These are phyloP conservation scores for Pleurotus platypus DNA, from an alignment of 768 basidiomycete genomes.

Conservation along the genomic window DNA sequence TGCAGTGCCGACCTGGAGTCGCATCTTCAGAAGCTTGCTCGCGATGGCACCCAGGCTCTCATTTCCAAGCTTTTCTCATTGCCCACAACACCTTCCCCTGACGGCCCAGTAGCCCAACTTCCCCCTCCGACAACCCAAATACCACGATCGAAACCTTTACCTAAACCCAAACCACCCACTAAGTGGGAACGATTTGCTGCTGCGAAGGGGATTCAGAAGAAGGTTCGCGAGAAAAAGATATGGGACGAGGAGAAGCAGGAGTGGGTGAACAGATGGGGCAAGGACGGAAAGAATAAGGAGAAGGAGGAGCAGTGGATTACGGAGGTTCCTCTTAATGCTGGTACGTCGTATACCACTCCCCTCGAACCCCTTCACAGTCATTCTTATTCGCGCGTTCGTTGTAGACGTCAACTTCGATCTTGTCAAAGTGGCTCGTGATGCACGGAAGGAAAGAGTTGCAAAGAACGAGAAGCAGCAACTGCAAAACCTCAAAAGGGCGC, in stretches of 20 bases:
- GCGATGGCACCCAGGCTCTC: slow-evolving; percentile 81
- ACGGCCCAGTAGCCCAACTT: slow-evolving; percentile 81
- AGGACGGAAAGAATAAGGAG: slow-evolving; percentile 85
- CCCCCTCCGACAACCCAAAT: slow-evolving; percentile 74
- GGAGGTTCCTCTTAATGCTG: slow-evolving; percentile 84
- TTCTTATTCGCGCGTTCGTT: background rate
- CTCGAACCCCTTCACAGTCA: background rate
- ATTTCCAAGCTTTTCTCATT: slow-evolving; percentile 78
- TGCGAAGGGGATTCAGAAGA: slow-evolving; percentile 89
- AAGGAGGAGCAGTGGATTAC: slow-evolving; percentile 86
- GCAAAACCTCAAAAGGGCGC: slow-evolving; percentile 66
- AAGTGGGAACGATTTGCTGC: slow-evolving; percentile 97
- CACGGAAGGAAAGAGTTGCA: slow-evolving; percentile 72
- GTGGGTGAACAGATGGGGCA: slow-evolving; percentile 91
- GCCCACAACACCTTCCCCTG: slow-evolving; percentile 68
- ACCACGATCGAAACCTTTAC: slow-evolving; percentile 89
- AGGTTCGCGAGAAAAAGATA: slow-evolving; percentile 68
- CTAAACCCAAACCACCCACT: slow-evolving; percentile 87
- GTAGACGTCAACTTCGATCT: slow-evolving; percentile 82
- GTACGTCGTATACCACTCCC: slow-evolving; percentile 39
- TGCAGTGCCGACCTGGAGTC: slow-evolving; percentile 73
- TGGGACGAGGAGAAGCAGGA: slow-evolving; percentile 96
- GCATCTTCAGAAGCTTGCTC: slow-evolving; percentile 73
- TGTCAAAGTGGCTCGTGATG: slow-evolving; percentile 66
- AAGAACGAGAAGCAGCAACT: slow-evolving; percentile 82